Evolutionary conservation across 2,329 filamentous ascomycete genomes (phyloP).

Genomic region (Cladophialophora carrionii): DNA sequence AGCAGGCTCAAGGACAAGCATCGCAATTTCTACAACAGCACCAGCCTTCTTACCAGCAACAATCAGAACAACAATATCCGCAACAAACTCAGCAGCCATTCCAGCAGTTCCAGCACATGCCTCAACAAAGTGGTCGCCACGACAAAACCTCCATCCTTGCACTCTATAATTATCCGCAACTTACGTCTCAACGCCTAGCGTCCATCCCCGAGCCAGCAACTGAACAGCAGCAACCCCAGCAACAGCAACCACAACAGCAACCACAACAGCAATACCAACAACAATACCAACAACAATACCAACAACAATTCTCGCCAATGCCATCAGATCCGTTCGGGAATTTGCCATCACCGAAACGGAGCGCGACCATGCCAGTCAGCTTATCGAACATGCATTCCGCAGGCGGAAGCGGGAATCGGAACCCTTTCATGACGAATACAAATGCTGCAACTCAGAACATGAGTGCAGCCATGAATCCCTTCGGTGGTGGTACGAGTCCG

Average conservation of each 20-base stretch:
- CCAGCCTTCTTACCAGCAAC: slow-evolving; percentile 19
- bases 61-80: slow-evolving; percentile 19
- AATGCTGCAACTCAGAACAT: slow-evolving; percentile 11
- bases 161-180: slow-evolving; percentile 50
- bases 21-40: slow-evolving; percentile 22
- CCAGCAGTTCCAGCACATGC: slow-evolving; percentile 38
- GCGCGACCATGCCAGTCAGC: slow-evolving; percentile 42
- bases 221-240: slow-evolving; percentile 35
- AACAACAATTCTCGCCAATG: slow-evolving; percentile 35
- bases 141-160: slow-evolving; percentile 54
- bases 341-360: slow-evolving; percentile 41
- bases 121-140: slow-evolving; percentile 50
- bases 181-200: slow-evolving; percentile 39
- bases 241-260: slow-evolving; percentile 25
- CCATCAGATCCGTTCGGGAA: slow-evolving; percentile 24
- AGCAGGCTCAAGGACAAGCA: slow-evolving; percentile 7
- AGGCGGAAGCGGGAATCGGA: slow-evolving; percentile 40
- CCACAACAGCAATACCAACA: slow-evolving; percentile 26
- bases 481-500: slow-evolving; percentile 3
- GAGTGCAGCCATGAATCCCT: slow-evolving; percentile 5
- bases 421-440: slow-evolving; percentile 42
- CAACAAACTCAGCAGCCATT: slow-evolving; percentile 24
- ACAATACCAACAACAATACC: neutral
- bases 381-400: slow-evolving; percentile 36
- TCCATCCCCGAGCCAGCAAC: slow-evolving; percentile 40